These are phyloP conservation scores for Kurtzmaniella natalensis DNA, from an alignment of 1,139 yeast genomes.

Conservation along the genomic window DNA sequence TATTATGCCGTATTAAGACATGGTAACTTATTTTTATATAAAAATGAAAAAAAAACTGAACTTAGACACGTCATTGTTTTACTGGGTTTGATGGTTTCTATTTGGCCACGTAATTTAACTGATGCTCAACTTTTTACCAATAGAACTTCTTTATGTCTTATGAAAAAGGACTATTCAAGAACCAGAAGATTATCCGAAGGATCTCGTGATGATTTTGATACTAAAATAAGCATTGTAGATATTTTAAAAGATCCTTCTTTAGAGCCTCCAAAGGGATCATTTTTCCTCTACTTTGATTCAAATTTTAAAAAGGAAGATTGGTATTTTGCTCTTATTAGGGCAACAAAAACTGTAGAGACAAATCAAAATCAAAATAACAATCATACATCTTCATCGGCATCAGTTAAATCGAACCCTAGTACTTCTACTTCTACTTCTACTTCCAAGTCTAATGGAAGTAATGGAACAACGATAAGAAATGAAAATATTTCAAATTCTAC, in stretches of 20 bases:
- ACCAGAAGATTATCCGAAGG: constrained; percentile 25
- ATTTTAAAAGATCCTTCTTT: constrained; percentile 14
- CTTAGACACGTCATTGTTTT: constrained; percentile 79
- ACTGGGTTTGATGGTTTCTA: constrained; percentile 60
- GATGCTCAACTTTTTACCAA: constrained; percentile 81
- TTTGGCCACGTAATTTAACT: constrained; percentile 79
- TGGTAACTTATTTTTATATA: constrained; percentile 80
- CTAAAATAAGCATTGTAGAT: constrained; percentile 16
- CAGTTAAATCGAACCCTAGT: not conserved
- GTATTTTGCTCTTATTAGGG: constrained; percentile 79
- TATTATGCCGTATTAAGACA: constrained; percentile 72
- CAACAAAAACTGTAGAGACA: constrained; percentile 43
- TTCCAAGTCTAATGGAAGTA: too few relatives aligned
- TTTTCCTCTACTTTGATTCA: constrained; percentile 71
- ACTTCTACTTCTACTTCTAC: too few relatives aligned
- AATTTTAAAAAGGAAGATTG: constrained; percentile 87
- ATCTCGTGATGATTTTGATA: constrained; percentile 11
- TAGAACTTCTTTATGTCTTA: constrained; percentile 70
- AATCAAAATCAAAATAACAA: constrained; percentile 9
- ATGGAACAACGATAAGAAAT: too few relatives aligned
- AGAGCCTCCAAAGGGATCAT: constrained; percentile 51
- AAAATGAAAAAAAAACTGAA: constrained; percentile 59
- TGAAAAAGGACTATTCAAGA: constrained; percentile 37
- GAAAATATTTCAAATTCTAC: constrained; percentile 11
- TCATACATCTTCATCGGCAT: constrained; percentile 3